These are phyloP conservation scores for Penicillium sp. DNA, from an alignment of 2,329 filamentous ascomycete genomes.

Conservation along the genomic window DNA sequence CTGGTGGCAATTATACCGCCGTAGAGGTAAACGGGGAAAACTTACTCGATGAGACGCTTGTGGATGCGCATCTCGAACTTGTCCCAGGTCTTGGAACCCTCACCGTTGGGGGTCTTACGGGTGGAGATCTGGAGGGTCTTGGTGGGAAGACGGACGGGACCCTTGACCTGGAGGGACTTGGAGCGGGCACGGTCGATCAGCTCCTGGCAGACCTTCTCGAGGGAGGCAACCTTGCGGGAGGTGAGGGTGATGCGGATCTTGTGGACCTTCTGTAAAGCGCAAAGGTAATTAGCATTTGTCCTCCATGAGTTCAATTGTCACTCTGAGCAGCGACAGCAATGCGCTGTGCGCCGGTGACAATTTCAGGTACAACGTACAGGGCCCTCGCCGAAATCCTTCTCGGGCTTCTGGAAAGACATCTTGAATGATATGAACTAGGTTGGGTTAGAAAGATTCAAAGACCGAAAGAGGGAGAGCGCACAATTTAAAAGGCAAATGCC, in stretches of 20 bases:
- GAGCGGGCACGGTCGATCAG: slow-evolving; percentile 97
- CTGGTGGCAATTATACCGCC: neutral
- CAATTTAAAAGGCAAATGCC: slow-evolving; percentile 42
- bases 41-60: slow-evolving; percentile 94
- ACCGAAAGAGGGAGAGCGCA: slow-evolving; percentile 3
- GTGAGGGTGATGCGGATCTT: slow-evolving; percentile 98
- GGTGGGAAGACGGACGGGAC: slow-evolving; percentile 94
- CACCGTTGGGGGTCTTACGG: slow-evolving; percentile 98
- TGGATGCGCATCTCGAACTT: slow-evolving; percentile 98
- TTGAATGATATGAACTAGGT: slow-evolving; percentile 47
- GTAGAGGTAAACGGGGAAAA: slow-evolving; percentile 25
- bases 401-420: slow-evolving; percentile 94
- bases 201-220: slow-evolving; percentile 98
- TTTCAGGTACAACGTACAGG: slow-evolving; percentile 60
- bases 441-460: slow-evolving; percentile 20
- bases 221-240: slow-evolving; percentile 87
- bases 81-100: slow-evolving; percentile 99
- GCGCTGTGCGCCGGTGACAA: slow-evolving; percentile 8
- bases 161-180: slow-evolving; percentile 99
- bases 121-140: slow-evolving; percentile 96
- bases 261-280: slow-evolving; percentile 73
- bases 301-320: slow-evolving; percentile 1
- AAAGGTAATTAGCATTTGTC: slow-evolving; percentile 14
- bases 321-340: slow-evolving; percentile 11
- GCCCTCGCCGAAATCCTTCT: slow-evolving; percentile 90